Evolutionary conservation across 371 early-diverging fungal species (phyloP).

Genomic region (Mortierella sp.): DNA sequence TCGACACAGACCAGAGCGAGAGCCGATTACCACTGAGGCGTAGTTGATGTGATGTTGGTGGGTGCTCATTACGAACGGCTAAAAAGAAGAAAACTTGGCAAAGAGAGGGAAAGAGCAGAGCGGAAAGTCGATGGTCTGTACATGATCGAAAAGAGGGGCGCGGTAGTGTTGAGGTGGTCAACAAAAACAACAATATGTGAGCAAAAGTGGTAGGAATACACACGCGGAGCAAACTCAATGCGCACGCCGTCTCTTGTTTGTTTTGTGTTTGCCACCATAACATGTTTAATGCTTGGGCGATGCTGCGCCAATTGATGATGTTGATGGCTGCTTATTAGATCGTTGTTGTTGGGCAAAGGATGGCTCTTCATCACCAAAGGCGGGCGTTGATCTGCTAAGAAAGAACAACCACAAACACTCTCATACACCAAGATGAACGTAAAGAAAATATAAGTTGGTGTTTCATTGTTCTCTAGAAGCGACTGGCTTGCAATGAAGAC

Average conservation of each 20-base stretch:
- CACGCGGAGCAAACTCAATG: neutral
- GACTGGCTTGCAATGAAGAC: neutral
- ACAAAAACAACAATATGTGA: neutral
- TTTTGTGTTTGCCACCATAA: slow-evolving; percentile 5
- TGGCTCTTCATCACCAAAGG: neutral
- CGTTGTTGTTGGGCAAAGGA: neutral
- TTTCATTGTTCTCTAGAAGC: neutral
- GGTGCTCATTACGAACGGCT: neutral
- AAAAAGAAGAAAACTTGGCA: too few relatives aligned
- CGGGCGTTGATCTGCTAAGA: neutral
- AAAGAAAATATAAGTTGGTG: neutral
- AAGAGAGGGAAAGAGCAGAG: neutral
- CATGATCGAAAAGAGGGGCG: neutral
- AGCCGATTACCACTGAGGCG: neutral
- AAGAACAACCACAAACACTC: neutral
- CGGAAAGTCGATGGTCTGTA: slow-evolving; percentile 1
- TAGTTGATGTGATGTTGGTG: neutral
- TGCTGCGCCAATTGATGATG: slow-evolving; percentile 5
- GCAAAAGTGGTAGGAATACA: neutral
- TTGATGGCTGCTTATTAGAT: neutral
- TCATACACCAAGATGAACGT: neutral
- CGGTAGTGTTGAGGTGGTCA: neutral
- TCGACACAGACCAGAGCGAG: too few relatives aligned
- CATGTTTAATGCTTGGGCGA: neutral
- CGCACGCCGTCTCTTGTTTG: neutral